phyloP scores from a whole-genome alignment of 441 rosid genomes.

The Codiaeum variegatum region DNA sequence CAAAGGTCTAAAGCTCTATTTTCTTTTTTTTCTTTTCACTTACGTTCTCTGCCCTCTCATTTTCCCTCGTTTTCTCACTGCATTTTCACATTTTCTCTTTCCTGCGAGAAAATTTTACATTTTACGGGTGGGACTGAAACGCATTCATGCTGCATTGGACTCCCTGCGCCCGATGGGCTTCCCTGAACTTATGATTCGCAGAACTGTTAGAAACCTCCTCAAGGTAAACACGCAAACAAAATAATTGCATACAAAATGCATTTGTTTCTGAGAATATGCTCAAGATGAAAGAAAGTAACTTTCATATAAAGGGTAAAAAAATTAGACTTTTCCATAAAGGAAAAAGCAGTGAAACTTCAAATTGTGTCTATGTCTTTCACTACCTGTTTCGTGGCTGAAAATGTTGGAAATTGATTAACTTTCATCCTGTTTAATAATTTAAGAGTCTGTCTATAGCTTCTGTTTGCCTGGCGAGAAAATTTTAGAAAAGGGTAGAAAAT shows the following conservation, averaged over 20 bases:
- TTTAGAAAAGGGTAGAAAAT: not conserved
- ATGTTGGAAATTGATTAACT: not conserved
- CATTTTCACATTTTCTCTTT: not conserved
- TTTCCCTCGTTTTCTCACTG: not conserved
- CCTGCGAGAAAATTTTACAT: not conserved
- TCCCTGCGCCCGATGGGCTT: constrained; percentile 23
- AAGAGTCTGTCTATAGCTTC: too few relatives aligned
- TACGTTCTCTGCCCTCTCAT: not conserved
- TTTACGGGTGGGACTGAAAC: constrained; percentile 11
- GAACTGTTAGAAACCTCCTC: constrained; percentile 17
- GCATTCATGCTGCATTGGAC: constrained; percentile 23
- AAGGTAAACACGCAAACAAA: constrained; percentile 3
- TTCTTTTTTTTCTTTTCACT: not conserved
- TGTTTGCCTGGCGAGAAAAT: too few relatives aligned
- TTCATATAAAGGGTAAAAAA: not conserved
- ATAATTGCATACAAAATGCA: not conserved
- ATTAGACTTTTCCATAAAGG: not conserved
- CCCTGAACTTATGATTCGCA: constrained; percentile 10
- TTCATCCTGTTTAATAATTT: too few relatives aligned
- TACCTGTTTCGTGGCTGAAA: not conserved
- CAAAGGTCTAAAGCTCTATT: not conserved
- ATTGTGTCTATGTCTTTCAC: not conserved
- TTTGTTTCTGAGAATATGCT: not conserved
- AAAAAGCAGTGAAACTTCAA: not conserved
- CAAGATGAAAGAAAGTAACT: not conserved